A percentile compares a stretch with the other conserved stretches of the same genome.
phyloP scores from a whole-genome alignment of 2,329 filamentous ascomycete genomes.

The Cercospora sp. region DNA sequence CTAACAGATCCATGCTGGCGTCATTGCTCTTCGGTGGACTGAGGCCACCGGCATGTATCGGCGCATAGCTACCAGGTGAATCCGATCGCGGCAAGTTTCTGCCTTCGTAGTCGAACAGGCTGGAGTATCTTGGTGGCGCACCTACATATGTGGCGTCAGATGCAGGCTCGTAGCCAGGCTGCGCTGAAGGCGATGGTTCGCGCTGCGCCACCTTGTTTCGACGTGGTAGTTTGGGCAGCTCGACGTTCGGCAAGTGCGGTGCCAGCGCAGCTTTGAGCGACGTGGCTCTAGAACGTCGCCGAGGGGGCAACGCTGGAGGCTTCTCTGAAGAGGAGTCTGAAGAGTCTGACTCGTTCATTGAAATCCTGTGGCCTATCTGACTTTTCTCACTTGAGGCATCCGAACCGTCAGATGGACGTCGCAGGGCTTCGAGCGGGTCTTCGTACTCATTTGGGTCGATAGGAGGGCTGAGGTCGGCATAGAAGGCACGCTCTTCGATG shows the following conservation, averaged over 20 bases:
- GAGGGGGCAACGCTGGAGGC: constrained; percentile 44
- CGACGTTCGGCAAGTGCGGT: constrained; percentile 23
- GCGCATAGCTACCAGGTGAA: constrained; percentile 44
- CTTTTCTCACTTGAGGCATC: constrained; percentile 30
- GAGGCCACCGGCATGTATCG: constrained; percentile 46
- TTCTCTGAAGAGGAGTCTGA: constrained; percentile 19
- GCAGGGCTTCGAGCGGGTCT: constrained; percentile 46
- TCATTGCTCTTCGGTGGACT: constrained; percentile 35
- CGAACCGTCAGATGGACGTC: constrained; percentile 9
- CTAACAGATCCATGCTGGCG: constrained; percentile 16
- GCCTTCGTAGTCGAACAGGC: constrained; percentile 43
- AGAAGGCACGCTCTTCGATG: constrained; percentile 43
- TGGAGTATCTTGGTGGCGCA: constrained; percentile 49
- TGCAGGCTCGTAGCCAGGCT: constrained; percentile 11
- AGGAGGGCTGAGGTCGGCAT: constrained; percentile 45
- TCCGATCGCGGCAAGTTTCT: constrained; percentile 37
- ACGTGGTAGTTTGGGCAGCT: constrained; percentile 27
- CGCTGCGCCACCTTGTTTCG: constrained; percentile 48
- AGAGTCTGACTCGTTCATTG: constrained; percentile 46
- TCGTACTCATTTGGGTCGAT: constrained; percentile 48
- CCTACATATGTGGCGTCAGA: constrained; percentile 39
- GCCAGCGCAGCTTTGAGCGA: constrained; percentile 27
- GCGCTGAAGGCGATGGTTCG: constrained; percentile 33
- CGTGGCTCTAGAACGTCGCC: constrained; percentile 29
- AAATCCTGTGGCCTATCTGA: constrained; percentile 45